These are phyloP conservation scores for Leishmania mexicana DNA, from an alignment of 208 protist genomes.

Conservation along the genomic window DNA sequence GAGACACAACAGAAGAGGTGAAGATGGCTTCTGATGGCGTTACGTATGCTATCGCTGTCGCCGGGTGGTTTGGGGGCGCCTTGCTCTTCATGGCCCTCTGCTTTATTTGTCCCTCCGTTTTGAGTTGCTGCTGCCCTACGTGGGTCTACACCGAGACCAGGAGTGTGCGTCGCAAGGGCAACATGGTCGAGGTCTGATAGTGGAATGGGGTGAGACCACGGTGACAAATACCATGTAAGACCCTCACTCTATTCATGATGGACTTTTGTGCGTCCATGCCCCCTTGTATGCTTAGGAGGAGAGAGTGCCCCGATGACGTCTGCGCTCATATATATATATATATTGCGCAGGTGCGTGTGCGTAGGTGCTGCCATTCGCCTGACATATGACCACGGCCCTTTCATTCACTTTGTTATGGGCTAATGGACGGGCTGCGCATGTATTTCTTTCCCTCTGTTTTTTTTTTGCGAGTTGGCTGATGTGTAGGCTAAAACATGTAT, in stretches of 20 bases:
- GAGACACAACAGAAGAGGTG: not conserved
- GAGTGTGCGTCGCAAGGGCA: constrained; percentile 29
- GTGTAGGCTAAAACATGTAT: no score
- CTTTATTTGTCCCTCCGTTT: constrained; percentile 50
- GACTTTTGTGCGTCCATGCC: not conserved
- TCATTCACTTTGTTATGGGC: not conserved
- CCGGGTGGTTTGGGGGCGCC: constrained; percentile 45
- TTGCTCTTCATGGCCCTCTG: constrained; percentile 52
- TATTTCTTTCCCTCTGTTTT: not conserved
- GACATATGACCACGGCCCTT: not conserved
- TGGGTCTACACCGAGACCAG: not conserved
- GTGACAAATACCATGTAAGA: not conserved
- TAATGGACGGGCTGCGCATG: not conserved
- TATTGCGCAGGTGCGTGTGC: not conserved
- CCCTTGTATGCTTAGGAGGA: not conserved
- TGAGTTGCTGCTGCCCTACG: constrained; percentile 37
- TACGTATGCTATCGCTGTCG: constrained; percentile 50
- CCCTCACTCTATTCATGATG: not conserved
- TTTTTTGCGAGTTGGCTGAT: not conserved
- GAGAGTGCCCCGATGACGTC: no score
- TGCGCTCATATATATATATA: not conserved
- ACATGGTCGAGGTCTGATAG: constrained; percentile 19
- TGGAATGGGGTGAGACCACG: not conserved
- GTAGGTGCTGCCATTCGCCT: not conserved
- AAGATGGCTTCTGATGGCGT: constrained; percentile 29